Evolutionary conservation across 768 basidiomycete species (phyloP).

Genomic region (Glaciozyma antarctica): DNA sequence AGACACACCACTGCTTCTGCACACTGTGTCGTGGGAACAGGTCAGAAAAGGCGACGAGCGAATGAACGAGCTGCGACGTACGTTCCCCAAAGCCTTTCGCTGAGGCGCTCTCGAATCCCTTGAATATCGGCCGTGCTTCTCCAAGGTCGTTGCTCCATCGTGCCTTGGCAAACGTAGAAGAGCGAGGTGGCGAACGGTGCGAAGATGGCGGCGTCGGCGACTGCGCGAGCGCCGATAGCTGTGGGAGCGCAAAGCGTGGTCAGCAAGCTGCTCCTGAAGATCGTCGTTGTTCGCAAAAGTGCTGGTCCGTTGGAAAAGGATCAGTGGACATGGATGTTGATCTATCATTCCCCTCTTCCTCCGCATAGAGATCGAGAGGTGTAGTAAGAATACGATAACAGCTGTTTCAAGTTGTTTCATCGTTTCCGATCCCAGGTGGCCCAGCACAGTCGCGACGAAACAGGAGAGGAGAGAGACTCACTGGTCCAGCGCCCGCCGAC

Average conservation of each 20-base stretch:
- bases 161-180: constrained; percentile 26
- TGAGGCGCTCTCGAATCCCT: constrained; percentile 31
- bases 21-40: not conserved
- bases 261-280: not conserved
- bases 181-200: constrained; percentile 29
- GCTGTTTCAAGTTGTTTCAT: not conserved
- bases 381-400: not conserved
- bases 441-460: not conserved
- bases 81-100: constrained; percentile 20
- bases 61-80: not conserved
- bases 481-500: not conserved
- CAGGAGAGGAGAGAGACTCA: not conserved
- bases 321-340: constrained; percentile 10
- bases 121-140: not conserved
- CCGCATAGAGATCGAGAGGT: not conserved
- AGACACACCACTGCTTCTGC: constrained; percentile 10
- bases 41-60: not conserved
- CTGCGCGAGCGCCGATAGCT: constrained; percentile 19
- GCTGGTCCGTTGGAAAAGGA: not conserved
- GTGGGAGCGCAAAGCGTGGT: not conserved
- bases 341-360: constrained; percentile 2
- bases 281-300: not conserved
- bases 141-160: constrained; percentile 17
- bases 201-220: constrained; percentile 27
- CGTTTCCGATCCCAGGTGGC: too few relatives aligned